Base-by-base conservation (phyloP, 2,329 filamentous ascomycete species). In the Didymella keratinophila region DNA sequence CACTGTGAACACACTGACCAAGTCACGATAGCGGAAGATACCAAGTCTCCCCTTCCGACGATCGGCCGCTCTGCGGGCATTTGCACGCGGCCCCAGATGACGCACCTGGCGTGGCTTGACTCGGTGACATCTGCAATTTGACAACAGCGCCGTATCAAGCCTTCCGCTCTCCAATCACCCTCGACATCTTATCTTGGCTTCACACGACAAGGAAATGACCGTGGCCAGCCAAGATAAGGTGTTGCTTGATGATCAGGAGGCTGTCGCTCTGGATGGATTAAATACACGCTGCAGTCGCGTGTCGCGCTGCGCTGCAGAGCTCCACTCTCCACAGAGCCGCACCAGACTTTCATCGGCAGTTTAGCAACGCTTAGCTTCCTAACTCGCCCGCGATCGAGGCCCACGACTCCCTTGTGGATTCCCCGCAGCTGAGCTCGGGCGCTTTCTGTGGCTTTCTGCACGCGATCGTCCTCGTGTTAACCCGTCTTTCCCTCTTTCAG, bases 51-150 rank as follows among this genome's bases (percentile, higher is more conserved):
- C n/a, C 41, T 14, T 51, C 61, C 59, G 59, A 58, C 25, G 46
- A 53, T 58, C 44, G 34, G 50, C 60, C 58, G 56, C 43, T 41
- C 43, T 41, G 10, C 18, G 21, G 60, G 56, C 41, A 58, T 32
- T 8, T 6, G 7, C 11, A 45, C 30, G 23, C 57, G 36, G 44
- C 36, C 34, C 36, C 50, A 36, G 36, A 60, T 65, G 60, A 65
- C 63, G 63, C 58, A 57, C 43, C 43, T 37, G 57, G 55, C 28
- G n/a, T 32, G 25, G 28, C 46, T 49, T 30, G 41, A 44, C 45
- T 51, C 52, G 55, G 62, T 54, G 60, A 61, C 57, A 59, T 49
- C 37, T 52, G 50, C 45, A 52, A 57, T 58, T 45, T 62, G 60
- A 62, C 62, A 51, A 34, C 47, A 34, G 18, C 34, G 20, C 54